Evolutionary conservation across 345 rosid species (phyloP).

Genomic region (Brassica nigra): DNA sequence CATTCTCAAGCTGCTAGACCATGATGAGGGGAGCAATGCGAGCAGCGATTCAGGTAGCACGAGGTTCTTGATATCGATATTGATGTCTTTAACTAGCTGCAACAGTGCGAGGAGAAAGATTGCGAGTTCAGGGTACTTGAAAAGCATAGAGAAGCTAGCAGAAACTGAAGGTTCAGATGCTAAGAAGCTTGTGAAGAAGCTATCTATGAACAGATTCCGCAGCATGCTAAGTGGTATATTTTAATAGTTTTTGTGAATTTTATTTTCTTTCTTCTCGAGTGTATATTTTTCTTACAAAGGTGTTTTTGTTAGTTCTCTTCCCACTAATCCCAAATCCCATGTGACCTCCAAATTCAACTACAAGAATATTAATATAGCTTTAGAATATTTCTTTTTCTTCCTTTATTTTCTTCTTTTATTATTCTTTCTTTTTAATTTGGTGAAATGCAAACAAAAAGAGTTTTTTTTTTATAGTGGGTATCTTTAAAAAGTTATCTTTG

Average conservation of each 20-base stretch:
- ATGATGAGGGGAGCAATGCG: constrained; percentile 46
- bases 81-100: constrained; percentile 71
- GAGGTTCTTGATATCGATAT: constrained; percentile 63
- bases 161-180: constrained; percentile 82
- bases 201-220: constrained; percentile 71
- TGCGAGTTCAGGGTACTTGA: constrained; percentile 68
- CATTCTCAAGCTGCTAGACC: constrained; percentile 67
- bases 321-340: constrained; percentile 34
- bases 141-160: constrained; percentile 83
- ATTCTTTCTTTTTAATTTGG: constrained; percentile 20
- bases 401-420: constrained; percentile 6
- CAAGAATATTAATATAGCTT: constrained; percentile 39
- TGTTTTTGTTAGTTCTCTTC: constrained; percentile 43
- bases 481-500: constrained; percentile 20
- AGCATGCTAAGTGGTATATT: constrained; percentile 61
- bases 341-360: constrained; percentile 39
- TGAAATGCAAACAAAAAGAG: constrained; percentile 39
- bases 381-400: constrained; percentile 19
- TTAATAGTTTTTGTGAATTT: constrained; percentile 31
- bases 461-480: constrained; percentile 16
- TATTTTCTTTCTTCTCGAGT: constrained; percentile 28
- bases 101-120: constrained; percentile 79
- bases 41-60: constrained; percentile 51
- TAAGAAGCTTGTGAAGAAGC: constrained; percentile 75
- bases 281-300: constrained; percentile 38